A percentile compares a stretch with the other conserved stretches of the same genome.
These are phyloP conservation scores for Sarocladium oryzae DNA, from an alignment of 2,329 filamentous ascomycete species.

Conservation along the genomic window DNA sequence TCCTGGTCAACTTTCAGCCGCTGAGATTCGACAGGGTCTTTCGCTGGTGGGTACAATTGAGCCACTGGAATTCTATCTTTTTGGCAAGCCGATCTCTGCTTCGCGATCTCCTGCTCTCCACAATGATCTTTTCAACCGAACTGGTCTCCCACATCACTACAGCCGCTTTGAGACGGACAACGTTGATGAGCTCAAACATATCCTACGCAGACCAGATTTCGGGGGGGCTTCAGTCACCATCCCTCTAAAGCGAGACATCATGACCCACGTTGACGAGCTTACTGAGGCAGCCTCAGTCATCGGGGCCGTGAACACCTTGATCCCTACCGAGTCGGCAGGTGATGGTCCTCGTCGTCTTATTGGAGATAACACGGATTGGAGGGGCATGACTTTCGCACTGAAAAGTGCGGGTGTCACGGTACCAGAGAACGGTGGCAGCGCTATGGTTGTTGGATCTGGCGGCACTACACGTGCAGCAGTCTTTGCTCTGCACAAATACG, in stretches of 20 bases:
- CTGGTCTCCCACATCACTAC: slow-evolving; percentile 83
- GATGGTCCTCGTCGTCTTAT: slow-evolving; percentile 50
- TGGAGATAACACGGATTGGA: slow-evolving; percentile 95
- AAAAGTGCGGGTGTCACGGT: slow-evolving; percentile 56
- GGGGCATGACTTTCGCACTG: slow-evolving; percentile 80
- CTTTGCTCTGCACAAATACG: slow-evolving; percentile 77
- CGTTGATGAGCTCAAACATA: slow-evolving; percentile 50
- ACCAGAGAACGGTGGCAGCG: slow-evolving; percentile 37
- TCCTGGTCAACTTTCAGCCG: slow-evolving; percentile 84
- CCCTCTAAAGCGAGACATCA: slow-evolving; percentile 85
- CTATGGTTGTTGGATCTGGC: slow-evolving; percentile 81
- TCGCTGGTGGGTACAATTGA: slow-evolving; percentile 73
- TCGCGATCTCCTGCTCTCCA: slow-evolving; percentile 86
- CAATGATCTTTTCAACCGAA: slow-evolving; percentile 71
- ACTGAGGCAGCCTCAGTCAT: slow-evolving; percentile 74
- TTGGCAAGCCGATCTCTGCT: slow-evolving; percentile 75
- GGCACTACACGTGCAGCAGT: slow-evolving; percentile 90
- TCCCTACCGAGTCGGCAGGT: slow-evolving; percentile 44
- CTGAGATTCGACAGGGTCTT: slow-evolving; percentile 76
- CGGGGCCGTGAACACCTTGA: slow-evolving; percentile 91
- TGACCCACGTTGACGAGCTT: slow-evolving; percentile 71
- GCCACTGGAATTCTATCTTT: slow-evolving; percentile 73
- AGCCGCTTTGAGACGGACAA: slow-evolving; percentile 65
- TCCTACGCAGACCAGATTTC: slow-evolving; percentile 68
- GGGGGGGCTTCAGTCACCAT: slow-evolving; percentile 95